Evolutionary conservation across 306 rosid species (phyloP).

Genomic region (Lathyrus tuberosus): DNA sequence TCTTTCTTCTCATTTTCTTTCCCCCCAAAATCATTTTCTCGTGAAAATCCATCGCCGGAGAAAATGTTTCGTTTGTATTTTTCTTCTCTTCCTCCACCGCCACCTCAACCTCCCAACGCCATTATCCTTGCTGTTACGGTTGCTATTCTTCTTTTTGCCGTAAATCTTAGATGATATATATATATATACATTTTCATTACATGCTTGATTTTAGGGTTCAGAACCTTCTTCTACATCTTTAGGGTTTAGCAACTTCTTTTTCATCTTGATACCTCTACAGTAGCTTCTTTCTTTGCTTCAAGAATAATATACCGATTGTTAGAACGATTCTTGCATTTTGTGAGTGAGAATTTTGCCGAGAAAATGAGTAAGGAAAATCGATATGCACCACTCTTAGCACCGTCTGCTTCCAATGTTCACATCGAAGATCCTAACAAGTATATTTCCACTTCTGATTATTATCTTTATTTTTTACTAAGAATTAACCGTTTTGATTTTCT

Average conservation of each 20-base stretch:
- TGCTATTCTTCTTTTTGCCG: background rate
- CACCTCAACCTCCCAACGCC: background rate
- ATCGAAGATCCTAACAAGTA: constrained; percentile 45
- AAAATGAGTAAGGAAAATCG: constrained; percentile 41
- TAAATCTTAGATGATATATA: background rate
- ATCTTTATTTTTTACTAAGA: constrained; percentile 26
- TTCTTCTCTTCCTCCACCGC: constrained; percentile 5
- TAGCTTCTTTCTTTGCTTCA: constrained; percentile 10
- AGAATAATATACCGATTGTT: constrained; percentile 11
- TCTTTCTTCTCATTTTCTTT: constrained; percentile 23
- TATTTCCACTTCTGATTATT: background rate
- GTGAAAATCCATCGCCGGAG: constrained; percentile 13
- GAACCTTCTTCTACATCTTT: constrained; percentile 23
- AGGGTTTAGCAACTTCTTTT: constrained; percentile 33
- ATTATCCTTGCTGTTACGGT: background rate
- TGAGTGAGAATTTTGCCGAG: constrained; percentile 29
- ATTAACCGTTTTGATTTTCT: constrained; percentile 3
- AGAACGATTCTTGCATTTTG: constrained; percentile 7
- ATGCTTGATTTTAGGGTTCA: constrained; percentile 32
- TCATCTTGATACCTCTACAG: background rate
- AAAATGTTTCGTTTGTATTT: constrained; percentile 7
- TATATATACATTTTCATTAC: background rate
- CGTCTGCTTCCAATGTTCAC: constrained; percentile 11
- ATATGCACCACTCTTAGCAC: constrained; percentile 14
- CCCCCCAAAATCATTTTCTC: constrained; percentile 34